Conservation (phyloP, 345 rosid species). For the Heritiera littoralis region DNA sequence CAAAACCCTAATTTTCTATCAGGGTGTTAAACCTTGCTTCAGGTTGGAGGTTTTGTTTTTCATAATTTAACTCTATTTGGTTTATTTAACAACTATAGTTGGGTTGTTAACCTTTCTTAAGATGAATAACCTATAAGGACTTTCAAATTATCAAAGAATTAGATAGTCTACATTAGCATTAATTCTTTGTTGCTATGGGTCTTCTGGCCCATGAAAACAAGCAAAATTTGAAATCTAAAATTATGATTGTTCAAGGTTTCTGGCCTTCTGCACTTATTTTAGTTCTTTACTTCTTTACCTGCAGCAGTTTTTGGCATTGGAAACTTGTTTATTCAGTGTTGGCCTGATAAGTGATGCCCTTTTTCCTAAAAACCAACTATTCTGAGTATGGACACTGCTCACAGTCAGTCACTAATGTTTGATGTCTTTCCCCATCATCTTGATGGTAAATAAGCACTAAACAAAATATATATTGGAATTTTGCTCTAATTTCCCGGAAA, state of each 20-base stretch:
- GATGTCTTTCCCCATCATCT: not conserved
- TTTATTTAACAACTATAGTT: too few species aligned
- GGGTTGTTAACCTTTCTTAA: not conserved
- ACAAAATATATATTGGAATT: not conserved
- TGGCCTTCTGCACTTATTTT: not conserved
- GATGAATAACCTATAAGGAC: too few species aligned
- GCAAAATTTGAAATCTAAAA: not conserved
- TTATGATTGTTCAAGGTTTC: not conserved
- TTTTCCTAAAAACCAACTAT: too few species aligned
- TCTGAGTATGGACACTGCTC: not conserved
- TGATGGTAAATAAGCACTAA: not conserved
- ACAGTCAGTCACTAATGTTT: not conserved
- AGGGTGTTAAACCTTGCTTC: not conserved
- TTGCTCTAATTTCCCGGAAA: not conserved
- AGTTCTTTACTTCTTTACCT: not conserved
- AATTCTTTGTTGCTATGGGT: too few species aligned
- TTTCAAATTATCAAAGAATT: not conserved
- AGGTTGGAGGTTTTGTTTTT: too few species aligned
- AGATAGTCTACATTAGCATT: too few species aligned
- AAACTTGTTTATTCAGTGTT: not conserved
- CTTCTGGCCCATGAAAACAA: too few species aligned
- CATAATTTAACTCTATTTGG: too few species aligned
- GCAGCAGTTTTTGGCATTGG: not conserved
- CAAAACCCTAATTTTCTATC: not conserved
- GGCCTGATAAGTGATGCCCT: too few species aligned